A percentile compares a stretch with the other conserved stretches of the same genome.
Evolutionary conservation across 169 alveolate species (phyloP).

Genomic region (Eimeria acervulina): DNA sequence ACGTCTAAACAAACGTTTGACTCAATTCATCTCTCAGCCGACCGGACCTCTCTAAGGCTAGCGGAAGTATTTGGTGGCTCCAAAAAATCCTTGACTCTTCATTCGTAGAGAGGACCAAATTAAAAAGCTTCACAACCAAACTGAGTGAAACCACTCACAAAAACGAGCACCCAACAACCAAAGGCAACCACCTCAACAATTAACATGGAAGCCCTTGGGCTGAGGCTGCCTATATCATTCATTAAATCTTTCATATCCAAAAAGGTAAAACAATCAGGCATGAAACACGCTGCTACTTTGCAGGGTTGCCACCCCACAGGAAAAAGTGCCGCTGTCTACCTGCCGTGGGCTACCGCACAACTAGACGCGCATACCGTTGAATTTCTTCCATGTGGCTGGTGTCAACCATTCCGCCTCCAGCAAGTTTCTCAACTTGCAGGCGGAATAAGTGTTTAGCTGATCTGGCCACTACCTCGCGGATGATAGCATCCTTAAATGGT

Average conservation of each 20-base stretch:
- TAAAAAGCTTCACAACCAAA: constrained; percentile 76
- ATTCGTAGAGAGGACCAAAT: constrained; percentile 69
- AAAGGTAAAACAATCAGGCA: neutral
- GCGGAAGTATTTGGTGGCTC: constrained; percentile 80
- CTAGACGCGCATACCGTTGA: constrained; percentile 59
- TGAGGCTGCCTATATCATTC: neutral
- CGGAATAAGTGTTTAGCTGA: constrained; percentile 81
- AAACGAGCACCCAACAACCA: neutral
- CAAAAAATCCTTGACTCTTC: constrained; percentile 81
- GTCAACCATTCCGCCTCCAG: constrained; percentile 32
- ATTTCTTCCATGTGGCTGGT: constrained; percentile 72
- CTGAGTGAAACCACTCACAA: constrained; percentile 49
- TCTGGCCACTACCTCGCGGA: constrained; percentile 81
- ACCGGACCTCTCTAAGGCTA: constrained; percentile 75
- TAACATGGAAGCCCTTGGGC: neutral
- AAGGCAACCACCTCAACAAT: neutral
- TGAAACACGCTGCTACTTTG: neutral
- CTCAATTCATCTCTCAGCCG: neutral
- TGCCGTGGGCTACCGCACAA: neutral
- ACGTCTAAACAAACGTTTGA: neutral
- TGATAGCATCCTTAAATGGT: constrained; percentile 74
- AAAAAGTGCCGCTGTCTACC: neutral
- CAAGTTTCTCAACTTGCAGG: constrained; percentile 76
- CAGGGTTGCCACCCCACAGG: neutral
- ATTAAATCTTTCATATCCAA: neutral